Conservation (phyloP, 2,329 filamentous ascomycete species). For the Aspergillus brasiliensis region DNA sequence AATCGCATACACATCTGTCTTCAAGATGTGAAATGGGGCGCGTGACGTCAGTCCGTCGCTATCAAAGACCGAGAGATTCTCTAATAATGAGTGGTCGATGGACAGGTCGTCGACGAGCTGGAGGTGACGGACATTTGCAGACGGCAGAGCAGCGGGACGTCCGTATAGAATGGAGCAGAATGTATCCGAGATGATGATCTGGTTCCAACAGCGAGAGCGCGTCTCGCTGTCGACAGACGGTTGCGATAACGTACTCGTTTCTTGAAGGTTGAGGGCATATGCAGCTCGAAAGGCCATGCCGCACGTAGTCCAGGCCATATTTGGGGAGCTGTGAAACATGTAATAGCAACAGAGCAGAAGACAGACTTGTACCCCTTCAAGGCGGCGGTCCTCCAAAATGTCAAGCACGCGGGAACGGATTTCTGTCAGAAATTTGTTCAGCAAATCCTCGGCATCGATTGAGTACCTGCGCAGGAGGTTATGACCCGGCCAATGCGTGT, state of each 20-base stretch:
- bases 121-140: not conserved
- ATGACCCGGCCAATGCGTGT: not conserved
- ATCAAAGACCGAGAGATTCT: not conserved
- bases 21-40: not conserved
- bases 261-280: not conserved
- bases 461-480: not conserved
- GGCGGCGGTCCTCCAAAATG: not conserved
- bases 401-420: not conserved
- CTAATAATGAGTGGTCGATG: not conserved
- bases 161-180: not conserved
- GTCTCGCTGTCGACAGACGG: not conserved
- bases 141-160: not conserved
- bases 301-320: not conserved
- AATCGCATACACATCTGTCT: not conserved
- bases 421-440: not conserved
- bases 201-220: constrained; percentile 6
- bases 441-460: not conserved
- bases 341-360: not conserved
- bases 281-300: not conserved
- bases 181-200: not conserved
- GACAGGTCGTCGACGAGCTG: not conserved
- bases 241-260: not conserved
- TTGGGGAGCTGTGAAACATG: not conserved
- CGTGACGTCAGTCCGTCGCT: not conserved
- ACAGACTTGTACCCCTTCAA: not conserved